These are phyloP conservation scores for Entomophthora muscae DNA, from an alignment of 371 early-diverging fungal genomes.

Conservation along the genomic window DNA sequence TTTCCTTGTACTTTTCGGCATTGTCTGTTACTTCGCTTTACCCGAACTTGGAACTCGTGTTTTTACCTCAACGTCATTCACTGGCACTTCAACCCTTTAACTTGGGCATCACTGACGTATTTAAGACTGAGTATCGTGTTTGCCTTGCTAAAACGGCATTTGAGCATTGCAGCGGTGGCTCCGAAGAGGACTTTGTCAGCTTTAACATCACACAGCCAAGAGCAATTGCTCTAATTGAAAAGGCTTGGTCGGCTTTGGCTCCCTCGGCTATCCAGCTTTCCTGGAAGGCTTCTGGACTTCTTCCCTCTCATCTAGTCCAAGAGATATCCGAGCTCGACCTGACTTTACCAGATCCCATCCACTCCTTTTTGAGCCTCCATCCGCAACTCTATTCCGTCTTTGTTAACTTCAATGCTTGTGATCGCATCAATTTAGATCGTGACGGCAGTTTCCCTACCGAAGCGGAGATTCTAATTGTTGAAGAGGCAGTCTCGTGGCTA, in stretches of 20 bases:
- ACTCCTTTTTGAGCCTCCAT: background rate
- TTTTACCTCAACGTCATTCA: background rate
- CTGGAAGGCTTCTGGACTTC: background rate
- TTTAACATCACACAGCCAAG: background rate
- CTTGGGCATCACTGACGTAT: background rate
- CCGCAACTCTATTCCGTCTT: background rate
- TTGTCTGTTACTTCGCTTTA: background rate
- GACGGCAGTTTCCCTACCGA: background rate
- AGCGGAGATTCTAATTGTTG: background rate
- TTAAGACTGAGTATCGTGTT: background rate
- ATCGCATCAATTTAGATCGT: background rate
- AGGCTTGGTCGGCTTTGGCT: background rate
- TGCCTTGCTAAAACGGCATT: background rate
- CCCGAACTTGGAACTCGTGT: background rate
- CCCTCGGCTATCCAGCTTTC: background rate
- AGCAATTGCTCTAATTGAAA: background rate
- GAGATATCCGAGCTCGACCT: background rate
- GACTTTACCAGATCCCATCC: background rate
- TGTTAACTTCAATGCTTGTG: background rate
- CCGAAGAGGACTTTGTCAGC: background rate
- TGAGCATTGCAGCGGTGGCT: background rate
- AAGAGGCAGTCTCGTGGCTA: background rate
- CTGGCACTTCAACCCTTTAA: background rate
- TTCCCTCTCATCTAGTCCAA: background rate
- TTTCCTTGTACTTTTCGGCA: background rate